Conservation (phyloP, 2,329 filamentous ascomycete species). For the Fusarium decemcellulare region DNA sequence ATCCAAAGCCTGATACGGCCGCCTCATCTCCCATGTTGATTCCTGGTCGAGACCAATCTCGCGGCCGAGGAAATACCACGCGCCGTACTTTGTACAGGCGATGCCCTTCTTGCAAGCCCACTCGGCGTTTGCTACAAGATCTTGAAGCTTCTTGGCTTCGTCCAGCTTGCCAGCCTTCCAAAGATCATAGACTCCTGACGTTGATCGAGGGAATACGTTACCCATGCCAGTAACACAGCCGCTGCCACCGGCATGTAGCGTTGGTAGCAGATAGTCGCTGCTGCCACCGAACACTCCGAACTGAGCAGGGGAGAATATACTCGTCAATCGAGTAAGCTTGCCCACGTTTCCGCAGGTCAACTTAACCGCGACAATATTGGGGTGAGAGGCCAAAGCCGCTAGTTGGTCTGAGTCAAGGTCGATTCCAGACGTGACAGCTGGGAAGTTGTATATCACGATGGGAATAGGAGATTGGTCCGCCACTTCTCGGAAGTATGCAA, state of each 20-base stretch:
- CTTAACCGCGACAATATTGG: conserved; percentile 78
- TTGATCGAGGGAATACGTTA: conserved; percentile 61
- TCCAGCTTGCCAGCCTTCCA: conserved; percentile 56
- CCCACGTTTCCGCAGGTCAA: conserved; percentile 79
- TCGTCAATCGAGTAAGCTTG: conserved; percentile 73
- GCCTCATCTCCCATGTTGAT: conserved; percentile 57
- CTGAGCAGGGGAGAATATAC: conserved; percentile 53
- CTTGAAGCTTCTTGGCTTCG: conserved; percentile 57
- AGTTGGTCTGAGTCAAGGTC: conserved; percentile 76
- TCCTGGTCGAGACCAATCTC: conserved; percentile 53
- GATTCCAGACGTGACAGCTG: conserved; percentile 74
- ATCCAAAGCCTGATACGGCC: conserved; percentile 57
- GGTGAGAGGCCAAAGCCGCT: conserved; percentile 69
- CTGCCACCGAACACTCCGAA: conserved; percentile 61
- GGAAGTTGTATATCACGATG: conserved; percentile 79
- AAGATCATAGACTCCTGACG: conserved; percentile 56
- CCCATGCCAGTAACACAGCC: conserved; percentile 63
- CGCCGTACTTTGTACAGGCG: conserved; percentile 61
- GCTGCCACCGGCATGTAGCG: conserved; percentile 55
- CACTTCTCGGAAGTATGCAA: conserved; percentile 77
- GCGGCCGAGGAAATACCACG: conserved; percentile 58
- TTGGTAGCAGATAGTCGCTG: conserved; percentile 59
- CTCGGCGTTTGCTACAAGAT: conserved; percentile 61
- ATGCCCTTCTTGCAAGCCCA: conserved; percentile 66
- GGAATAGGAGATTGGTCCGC: conserved; percentile 74